Evolutionary conservation across 2,329 filamentous ascomycete species (phyloP).

Genomic region (Diaporthe citri): DNA sequence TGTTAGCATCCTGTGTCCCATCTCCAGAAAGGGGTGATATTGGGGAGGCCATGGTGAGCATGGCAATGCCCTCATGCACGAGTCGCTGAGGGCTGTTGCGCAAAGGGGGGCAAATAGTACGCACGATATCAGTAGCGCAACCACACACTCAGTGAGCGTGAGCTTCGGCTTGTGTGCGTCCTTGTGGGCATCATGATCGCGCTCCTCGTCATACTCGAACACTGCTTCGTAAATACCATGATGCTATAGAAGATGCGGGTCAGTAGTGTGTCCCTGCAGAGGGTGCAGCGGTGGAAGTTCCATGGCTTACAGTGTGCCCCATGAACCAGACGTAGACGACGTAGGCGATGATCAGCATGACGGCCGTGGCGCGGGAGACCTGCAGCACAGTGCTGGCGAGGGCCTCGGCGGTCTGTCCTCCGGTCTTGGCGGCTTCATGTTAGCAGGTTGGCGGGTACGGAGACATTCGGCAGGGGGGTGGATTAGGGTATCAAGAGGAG

Average conservation of each 20-base stretch:
- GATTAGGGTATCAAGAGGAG: background rate
- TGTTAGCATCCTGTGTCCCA: background rate
- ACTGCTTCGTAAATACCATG: constrained; percentile 72
- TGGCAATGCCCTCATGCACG: background rate
- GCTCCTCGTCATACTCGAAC: constrained; percentile 63
- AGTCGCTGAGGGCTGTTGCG: background rate
- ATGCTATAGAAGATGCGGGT: constrained; percentile 49
- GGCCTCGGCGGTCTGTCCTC: constrained; percentile 27
- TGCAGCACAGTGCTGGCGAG: constrained; percentile 60
- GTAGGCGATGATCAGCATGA: constrained; percentile 70
- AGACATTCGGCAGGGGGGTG: background rate
- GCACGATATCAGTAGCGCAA: constrained; percentile 64
- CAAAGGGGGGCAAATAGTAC: background rate
- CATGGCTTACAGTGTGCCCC: constrained; percentile 56
- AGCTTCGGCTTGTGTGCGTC: constrained; percentile 67
- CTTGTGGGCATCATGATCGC: constrained; percentile 59
- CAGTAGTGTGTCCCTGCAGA: background rate
- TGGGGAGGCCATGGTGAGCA: background rate
- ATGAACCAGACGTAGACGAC: constrained; percentile 69
- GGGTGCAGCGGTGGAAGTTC: no score
- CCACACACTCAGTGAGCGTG: constrained; percentile 69
- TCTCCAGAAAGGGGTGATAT: background rate
- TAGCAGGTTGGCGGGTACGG: background rate
- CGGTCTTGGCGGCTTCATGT: background rate
- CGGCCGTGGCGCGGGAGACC: constrained; percentile 69